Base-by-base conservation (phyloP, 352 stramenopile species). In the Peronospora farinosa region DNA sequence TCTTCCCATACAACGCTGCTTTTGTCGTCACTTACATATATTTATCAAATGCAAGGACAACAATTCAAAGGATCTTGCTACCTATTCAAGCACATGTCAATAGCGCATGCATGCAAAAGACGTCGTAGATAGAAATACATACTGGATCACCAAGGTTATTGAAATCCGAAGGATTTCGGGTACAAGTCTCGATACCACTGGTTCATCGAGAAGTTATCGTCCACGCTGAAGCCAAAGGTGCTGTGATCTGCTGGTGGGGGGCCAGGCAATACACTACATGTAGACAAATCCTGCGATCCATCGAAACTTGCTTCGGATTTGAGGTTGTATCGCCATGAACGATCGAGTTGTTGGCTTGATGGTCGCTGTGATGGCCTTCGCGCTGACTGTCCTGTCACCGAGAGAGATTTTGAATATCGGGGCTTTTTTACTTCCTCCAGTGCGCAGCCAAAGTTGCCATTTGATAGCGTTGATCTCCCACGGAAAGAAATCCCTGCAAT, bases 141-240 rank as follows among this genome's bases (percentile, higher is more conserved):
- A 7, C 19, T 15, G 28, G 10, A 45, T 38, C 16, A 9, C 28
- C 25, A 42, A 25, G 17, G 28, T 15, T 19, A 31, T 41, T 61
- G 32, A 15, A 58, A 54, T 1, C 13, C 35, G 13, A 59, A 56
- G 5, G 51, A 25, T 28, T 40, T 60, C 23, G 61, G 56, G 15
- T 66, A 66, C 43, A 69, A 46, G 12, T 66, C 61, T 50, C 31
- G 51, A 35, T 63, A 60, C 61, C 61, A 69, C 45, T 66, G 56
- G 43, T 38, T 40, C 17, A 66, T 57, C 7, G 61, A 69, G 48
- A 69, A 69, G 38, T 63, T 60, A 47, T 69, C 56, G 51, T 58
- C 48, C 39, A 69, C 27, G 16, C 57, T 66, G 53, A 63, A 69
- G 17, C 36, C 31, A 27, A 65, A 63, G 7, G 33, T 51, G n/a